Evolutionary conservation across 1,284 basidiomycete genomes (phyloP).

Genomic region (Boletus semigastroideus): DNA sequence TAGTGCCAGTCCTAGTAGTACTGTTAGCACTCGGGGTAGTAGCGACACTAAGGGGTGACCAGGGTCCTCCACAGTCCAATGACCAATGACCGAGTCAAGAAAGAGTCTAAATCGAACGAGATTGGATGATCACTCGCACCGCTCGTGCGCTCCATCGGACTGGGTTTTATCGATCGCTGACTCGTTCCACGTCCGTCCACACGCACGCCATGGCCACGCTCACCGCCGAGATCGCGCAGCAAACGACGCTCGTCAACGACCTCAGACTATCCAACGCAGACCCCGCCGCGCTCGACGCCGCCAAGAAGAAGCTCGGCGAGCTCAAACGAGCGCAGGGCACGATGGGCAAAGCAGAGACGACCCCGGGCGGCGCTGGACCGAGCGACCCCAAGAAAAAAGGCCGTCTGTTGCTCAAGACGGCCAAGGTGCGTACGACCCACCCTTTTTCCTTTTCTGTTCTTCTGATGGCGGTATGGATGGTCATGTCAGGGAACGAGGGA

Average conservation of each 20-base stretch:
- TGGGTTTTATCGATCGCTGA: slow-evolving; percentile 28
- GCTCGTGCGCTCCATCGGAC: slow-evolving; percentile 18
- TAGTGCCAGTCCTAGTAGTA: too few species aligned
- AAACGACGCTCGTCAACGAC: slow-evolving; percentile 56
- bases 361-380: slow-evolving; percentile 6
- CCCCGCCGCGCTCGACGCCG: slow-evolving; percentile 52
- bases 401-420: slow-evolving; percentile 74
- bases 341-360: slow-evolving; percentile 38
- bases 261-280: slow-evolving; percentile 57
- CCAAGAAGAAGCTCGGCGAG: slow-evolving; percentile 68
- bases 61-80: slow-evolving; percentile 18
- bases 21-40: too few species aligned
- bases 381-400: slow-evolving; percentile 57
- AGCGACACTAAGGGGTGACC: slow-evolving; percentile 13
- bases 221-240: slow-evolving; percentile 50
- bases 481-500: slow-evolving; percentile 99
- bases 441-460: neutral
- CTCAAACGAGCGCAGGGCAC: slow-evolving; percentile 58
- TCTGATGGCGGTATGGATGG: slow-evolving; percentile 1
- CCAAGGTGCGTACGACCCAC: slow-evolving; percentile 55
- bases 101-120: too few species aligned
- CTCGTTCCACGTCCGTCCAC: slow-evolving; percentile 3
- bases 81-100: slow-evolving; percentile 19
- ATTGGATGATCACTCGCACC: neutral
- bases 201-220: slow-evolving; percentile 37